Conservation (phyloP, 148 eudicot genomes). For the Rhododendron ferrugineum region DNA sequence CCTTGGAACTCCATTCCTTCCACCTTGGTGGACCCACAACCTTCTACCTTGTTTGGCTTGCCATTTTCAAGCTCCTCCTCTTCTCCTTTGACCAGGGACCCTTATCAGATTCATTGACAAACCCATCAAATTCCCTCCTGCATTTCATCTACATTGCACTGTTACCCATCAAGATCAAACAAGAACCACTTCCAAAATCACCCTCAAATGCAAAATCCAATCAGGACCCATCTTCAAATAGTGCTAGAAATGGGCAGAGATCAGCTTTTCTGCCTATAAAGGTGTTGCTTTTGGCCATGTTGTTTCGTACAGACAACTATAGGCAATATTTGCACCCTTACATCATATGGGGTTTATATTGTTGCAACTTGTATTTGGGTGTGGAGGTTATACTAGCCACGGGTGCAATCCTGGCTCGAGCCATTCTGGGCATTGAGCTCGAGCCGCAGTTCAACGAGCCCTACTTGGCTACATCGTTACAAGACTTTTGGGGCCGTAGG, state of each 20-base stretch:
- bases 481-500: constrained; percentile 67
- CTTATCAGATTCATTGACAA: constrained; percentile 8
- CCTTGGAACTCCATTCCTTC: constrained; percentile 29
- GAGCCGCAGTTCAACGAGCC: constrained; percentile 55
- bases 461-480: constrained; percentile 49
- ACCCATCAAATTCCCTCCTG: constrained; percentile 29
- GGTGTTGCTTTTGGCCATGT: constrained; percentile 18
- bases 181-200: not conserved
- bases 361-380: constrained; percentile 37
- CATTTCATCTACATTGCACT: constrained; percentile 39
- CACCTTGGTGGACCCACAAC: constrained; percentile 28
- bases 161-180: constrained; percentile 47
- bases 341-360: constrained; percentile 27
- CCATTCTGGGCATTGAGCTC: constrained; percentile 35
- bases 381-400: constrained; percentile 31
- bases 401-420: constrained; percentile 25
- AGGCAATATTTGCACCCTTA: constrained; percentile 17
- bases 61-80: constrained; percentile 51
- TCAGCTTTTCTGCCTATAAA: constrained; percentile 17
- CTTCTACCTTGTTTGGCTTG: constrained; percentile 56
- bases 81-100: constrained; percentile 42
- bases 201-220: not conserved
- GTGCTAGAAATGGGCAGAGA: not conserved
- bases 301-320: constrained; percentile 23
- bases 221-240: not conserved